A percentile compares a stretch with the other conserved stretches of the same genome.
phyloP scores from a whole-genome alignment of 129 eudicot genomes.

The Apium graveolens region DNA sequence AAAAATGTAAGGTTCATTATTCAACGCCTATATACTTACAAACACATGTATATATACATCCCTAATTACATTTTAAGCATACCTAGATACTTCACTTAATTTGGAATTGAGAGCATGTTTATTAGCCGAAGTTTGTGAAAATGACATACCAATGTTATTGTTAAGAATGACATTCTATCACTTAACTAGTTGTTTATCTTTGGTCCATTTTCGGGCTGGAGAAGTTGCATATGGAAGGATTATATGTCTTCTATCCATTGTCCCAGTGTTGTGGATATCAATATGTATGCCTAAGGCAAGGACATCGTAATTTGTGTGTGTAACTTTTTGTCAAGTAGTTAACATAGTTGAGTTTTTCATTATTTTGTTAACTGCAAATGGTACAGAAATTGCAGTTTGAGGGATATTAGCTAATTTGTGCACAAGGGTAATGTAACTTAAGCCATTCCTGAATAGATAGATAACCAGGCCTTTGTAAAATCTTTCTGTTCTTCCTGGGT shows the following conservation, averaged over 20 bases:
- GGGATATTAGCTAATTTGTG: conserved; percentile 57
- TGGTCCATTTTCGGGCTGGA: conserved; percentile 22
- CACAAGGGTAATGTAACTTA: conserved; percentile 62
- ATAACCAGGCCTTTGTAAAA: conserved; percentile 85
- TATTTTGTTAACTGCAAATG: conserved; percentile 30
- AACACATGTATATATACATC: too few relatives aligned
- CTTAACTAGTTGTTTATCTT: conserved; percentile 52
- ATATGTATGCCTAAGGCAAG: conserved; percentile 43
- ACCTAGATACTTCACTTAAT: too few relatives aligned
- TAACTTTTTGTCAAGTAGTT: conserved; percentile 42
- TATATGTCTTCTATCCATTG: conserved; percentile 70
- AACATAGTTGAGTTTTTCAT: conserved; percentile 32
- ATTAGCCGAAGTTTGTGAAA: too few relatives aligned
- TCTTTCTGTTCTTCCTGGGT: conserved; percentile 90
- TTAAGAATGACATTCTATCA: too few relatives aligned
- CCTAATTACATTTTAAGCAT: too few relatives aligned
- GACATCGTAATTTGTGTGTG: conserved; percentile 52
- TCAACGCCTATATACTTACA: too few relatives aligned
- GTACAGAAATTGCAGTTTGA: conserved; percentile 28
- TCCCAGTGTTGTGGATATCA: conserved; percentile 68
- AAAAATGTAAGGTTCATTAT: too few relatives aligned
- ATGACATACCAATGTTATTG: too few relatives aligned
- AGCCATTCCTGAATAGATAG: conserved; percentile 73
- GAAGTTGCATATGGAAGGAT: conserved; percentile 53
- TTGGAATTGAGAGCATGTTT: too few relatives aligned